Evolutionary conservation across 768 basidiomycete genomes (phyloP).

Genomic region (Pleurotus citrinopileatus): DNA sequence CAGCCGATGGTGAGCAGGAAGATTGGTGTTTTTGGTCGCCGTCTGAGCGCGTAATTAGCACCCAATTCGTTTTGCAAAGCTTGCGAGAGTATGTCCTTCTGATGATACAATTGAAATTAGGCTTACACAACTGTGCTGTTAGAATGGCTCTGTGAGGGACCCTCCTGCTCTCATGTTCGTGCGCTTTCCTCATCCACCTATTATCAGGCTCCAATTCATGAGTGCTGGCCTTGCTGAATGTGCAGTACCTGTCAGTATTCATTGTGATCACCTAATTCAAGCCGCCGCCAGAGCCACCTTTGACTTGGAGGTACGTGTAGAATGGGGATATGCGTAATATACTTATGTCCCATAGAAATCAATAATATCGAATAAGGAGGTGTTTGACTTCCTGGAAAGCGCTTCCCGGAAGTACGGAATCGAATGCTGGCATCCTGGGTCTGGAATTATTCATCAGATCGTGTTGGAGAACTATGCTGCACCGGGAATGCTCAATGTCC

Average conservation of each 20-base stretch:
- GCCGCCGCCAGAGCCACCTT: conserved; percentile 84
- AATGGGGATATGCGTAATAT: background rate
- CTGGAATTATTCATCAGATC: conserved; percentile 95
- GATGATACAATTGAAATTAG: no score
- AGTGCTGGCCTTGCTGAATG: conserved; percentile 84
- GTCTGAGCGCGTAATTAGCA: conserved; percentile 41
- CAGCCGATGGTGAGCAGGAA: conserved; percentile 74
- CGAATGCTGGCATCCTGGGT: conserved; percentile 98
- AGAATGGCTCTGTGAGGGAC: no score
- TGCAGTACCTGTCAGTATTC: conserved; percentile 89
- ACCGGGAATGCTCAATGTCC: conserved; percentile 89
- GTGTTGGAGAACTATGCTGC: conserved; percentile 98
- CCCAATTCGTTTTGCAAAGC: conserved; percentile 97
- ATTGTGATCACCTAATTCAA: conserved; percentile 98
- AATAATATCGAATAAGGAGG: conserved; percentile 87
- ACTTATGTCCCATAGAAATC: conserved; percentile 67
- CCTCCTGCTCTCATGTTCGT: no score
- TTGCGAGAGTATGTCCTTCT: conserved; percentile 83
- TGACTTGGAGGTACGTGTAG: conserved; percentile 68
- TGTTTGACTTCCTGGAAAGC: conserved; percentile 95
- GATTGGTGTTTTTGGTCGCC: conserved; percentile 9
- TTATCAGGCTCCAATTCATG: conserved; percentile 88
- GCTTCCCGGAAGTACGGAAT: conserved; percentile 90
- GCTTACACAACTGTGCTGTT: no score
- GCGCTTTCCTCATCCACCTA: no score